Evolutionary conservation across 148 eudicot genomes (phyloP).

Genomic region (Dianthus caryophyllus): DNA sequence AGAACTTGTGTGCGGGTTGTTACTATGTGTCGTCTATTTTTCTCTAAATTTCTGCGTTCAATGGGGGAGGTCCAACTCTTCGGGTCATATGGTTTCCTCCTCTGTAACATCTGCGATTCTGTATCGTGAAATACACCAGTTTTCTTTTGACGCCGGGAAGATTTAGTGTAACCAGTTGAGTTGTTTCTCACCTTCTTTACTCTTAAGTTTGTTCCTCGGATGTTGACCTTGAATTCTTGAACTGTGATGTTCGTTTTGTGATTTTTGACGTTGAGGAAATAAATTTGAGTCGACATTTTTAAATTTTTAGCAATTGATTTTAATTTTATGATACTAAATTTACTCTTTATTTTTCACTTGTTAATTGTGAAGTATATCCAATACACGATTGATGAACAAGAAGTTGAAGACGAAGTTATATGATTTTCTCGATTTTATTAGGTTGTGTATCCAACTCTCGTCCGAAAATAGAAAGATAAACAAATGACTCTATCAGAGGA

Average conservation of each 20-base stretch:
- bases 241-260: neutral
- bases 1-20: neutral
- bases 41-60: neutral
- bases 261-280: conserved; percentile 10
- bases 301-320: too few relatives aligned
- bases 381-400: too few relatives aligned
- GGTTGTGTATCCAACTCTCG: too few relatives aligned
- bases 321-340: too few relatives aligned
- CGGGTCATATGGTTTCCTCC: neutral
- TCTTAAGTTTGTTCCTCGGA: neutral
- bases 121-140: conserved; percentile 5
- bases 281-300: too few relatives aligned
- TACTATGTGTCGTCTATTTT: neutral
- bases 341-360: too few relatives aligned
- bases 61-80: neutral
- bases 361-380: too few relatives aligned
- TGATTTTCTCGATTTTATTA: too few relatives aligned
- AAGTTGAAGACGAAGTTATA: too few relatives aligned
- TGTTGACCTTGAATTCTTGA: neutral
- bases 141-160: neutral
- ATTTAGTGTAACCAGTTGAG: conserved; percentile 21
- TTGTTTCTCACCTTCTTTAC: neutral
- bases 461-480: too few relatives aligned
- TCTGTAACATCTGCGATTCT: neutral
- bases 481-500: too few relatives aligned